Percentiles rank a stretch among this genome's conserved stretches.
Evolutionary conservation across 495 filamentous ascomycete genomes (phyloP).

Genomic region (Neurospora tetraspora): DNA sequence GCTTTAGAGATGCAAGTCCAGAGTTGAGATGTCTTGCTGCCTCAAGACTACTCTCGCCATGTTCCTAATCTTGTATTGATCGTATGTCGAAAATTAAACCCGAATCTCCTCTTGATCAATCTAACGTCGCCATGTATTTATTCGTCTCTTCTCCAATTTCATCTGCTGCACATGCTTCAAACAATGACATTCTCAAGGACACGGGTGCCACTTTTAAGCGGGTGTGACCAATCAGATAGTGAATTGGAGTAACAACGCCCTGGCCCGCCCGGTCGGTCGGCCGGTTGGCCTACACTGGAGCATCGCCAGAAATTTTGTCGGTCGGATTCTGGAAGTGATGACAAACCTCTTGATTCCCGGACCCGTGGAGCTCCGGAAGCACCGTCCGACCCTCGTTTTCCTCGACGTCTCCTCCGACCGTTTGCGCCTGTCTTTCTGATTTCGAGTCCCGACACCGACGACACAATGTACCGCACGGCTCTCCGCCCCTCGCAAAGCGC

Average conservation of each 20-base stretch:
- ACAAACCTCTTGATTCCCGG: conserved; percentile 12
- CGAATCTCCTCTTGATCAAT: neutral
- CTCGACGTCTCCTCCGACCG: neutral
- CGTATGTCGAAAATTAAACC: neutral
- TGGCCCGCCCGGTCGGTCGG: neutral
- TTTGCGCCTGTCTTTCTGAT: neutral
- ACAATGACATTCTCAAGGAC: neutral
- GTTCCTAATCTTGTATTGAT: neutral
- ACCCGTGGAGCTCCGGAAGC: conserved; percentile 5
- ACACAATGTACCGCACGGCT: conserved; percentile 52
- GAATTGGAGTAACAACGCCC: neutral
- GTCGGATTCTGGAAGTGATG: conserved; percentile 9
- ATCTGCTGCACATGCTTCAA: neutral
- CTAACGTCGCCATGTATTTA: neutral
- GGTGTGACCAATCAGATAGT: neutral
- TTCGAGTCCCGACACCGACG: conserved; percentile 2
- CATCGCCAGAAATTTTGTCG: conserved; percentile 20
- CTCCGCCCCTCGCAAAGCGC: conserved; percentile 46
- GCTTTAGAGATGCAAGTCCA: neutral
- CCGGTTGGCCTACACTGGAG: neutral
- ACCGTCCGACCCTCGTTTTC: conserved; percentile 10
- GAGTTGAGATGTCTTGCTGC: neutral
- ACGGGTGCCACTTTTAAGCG: neutral
- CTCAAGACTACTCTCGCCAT: neutral
- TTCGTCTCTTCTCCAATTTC: neutral